These are phyloP conservation scores for Medicago lupulina DNA, from an alignment of 306 rosid genomes.

Conservation along the genomic window DNA sequence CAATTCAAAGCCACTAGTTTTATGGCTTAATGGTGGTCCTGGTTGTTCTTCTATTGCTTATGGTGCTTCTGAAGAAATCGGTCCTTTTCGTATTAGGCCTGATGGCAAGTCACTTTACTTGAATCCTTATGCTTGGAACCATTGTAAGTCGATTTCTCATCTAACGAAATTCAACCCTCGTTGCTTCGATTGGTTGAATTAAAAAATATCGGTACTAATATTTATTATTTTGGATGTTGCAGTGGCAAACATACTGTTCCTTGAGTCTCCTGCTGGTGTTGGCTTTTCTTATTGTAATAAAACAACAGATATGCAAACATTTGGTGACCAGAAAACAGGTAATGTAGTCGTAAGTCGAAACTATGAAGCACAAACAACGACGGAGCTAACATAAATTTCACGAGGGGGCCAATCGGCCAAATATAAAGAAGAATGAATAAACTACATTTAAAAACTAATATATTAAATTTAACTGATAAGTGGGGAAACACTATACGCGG, in stretches of 20 bases:
- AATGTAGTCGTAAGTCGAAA: conserved; percentile 3
- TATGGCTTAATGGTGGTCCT: conserved; percentile 99
- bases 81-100: conserved; percentile 82
- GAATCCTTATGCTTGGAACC: conserved; percentile 95
- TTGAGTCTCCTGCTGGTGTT: conserved; percentile 98
- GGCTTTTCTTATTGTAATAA: conserved; percentile 91
- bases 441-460: too few relatives aligned
- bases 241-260: conserved; percentile 94
- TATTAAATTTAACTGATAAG: too few relatives aligned
- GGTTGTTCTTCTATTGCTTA: conserved; percentile 98
- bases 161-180: not conserved
- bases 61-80: conserved; percentile 94
- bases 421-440: too few relatives aligned
- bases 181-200: not conserved
- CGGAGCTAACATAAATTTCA: too few relatives aligned
- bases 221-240: conserved; percentile 40
- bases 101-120: conserved; percentile 84
- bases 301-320: conserved; percentile 73
- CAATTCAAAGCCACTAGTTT: conserved; percentile 75
- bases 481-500: too few relatives aligned
- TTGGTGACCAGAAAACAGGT: conserved; percentile 95
- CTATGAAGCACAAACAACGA: not conserved
- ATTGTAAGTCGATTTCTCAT: conserved; percentile 55
- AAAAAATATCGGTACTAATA: not conserved
- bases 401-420: too few relatives aligned